A percentile compares a stretch with the other conserved stretches of the same genome.
Conservation (phyloP, 805 yeast genomes). For the Pachysolen tannophilus region DNA sequence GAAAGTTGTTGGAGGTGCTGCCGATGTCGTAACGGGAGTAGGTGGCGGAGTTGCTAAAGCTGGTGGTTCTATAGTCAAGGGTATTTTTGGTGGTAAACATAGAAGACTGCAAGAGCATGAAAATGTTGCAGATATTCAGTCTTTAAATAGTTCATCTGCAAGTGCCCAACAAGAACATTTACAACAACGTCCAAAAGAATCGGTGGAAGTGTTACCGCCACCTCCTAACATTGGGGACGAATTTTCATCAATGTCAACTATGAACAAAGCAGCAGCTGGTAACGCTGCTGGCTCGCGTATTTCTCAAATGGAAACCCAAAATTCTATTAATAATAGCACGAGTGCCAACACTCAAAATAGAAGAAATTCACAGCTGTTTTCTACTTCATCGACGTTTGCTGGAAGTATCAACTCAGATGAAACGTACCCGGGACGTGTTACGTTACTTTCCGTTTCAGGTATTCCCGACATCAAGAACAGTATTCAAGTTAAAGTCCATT, state of each 20-base stretch:
- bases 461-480: slow-evolving; percentile 12
- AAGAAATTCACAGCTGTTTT: no score
- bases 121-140: slow-evolving; percentile 5
- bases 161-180: slow-evolving; percentile 9
- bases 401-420: slow-evolving; percentile 22
- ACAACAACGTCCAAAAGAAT: neutral
- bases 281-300: slow-evolving; percentile 7
- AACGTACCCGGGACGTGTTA: slow-evolving; percentile 45
- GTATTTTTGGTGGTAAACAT: slow-evolving; percentile 30
- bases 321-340: slow-evolving; percentile 3
- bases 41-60: slow-evolving; percentile 30
- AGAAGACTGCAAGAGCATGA: slow-evolving; percentile 5
- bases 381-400: slow-evolving; percentile 26
- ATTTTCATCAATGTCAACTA: slow-evolving; percentile 28
- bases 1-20: slow-evolving; percentile 36
- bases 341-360: neutral
- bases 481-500: slow-evolving; percentile 45
- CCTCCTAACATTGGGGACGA: slow-evolving; percentile 17
- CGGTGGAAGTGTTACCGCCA: slow-evolving; percentile 12
- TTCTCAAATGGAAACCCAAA: slow-evolving; percentile 8
- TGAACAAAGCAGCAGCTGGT: no score
- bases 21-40: slow-evolving; percentile 28
- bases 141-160: slow-evolving; percentile 6
- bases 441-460: slow-evolving; percentile 31
- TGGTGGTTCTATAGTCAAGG: slow-evolving; percentile 38